These are phyloP conservation scores for Epichloe gansuensis DNA, from an alignment of 2,329 filamentous ascomycete genomes.

Conservation along the genomic window DNA sequence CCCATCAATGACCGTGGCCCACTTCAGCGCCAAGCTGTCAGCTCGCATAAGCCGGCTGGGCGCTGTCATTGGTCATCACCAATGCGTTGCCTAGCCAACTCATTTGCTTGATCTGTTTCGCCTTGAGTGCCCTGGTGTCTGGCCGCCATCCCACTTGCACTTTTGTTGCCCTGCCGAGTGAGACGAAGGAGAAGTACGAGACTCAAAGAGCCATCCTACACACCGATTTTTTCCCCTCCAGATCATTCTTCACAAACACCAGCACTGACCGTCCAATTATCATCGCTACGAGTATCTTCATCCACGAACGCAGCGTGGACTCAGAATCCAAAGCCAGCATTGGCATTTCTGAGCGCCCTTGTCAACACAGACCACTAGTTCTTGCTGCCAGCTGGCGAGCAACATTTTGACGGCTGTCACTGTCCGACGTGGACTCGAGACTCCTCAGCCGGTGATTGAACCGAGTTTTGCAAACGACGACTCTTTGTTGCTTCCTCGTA, in stretches of 20 bases:
- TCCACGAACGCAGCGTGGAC: not conserved
- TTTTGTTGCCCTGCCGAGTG: conserved; percentile 7
- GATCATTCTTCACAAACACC: not conserved
- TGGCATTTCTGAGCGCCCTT: not conserved
- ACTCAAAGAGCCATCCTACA: not conserved
- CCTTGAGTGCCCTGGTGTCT: conserved; percentile 4
- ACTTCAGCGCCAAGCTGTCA: not conserved
- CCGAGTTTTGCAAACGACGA: conserved; percentile 1
- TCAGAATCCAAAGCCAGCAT: not conserved
- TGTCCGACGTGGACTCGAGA: conserved; percentile 2
- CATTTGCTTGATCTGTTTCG: conserved; percentile 16
- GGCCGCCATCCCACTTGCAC: conserved; percentile 8
- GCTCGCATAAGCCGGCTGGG: not conserved
- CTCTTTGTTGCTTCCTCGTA: not conserved
- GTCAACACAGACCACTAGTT: conserved; percentile 1
- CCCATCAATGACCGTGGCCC: not conserved
- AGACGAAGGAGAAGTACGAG: conserved; percentile 2
- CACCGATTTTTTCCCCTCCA: not conserved
- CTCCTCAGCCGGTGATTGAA: not conserved
- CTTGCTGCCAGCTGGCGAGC: conserved; percentile 1
- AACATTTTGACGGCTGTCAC: not conserved
- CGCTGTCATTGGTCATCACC: not conserved
- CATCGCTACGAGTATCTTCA: conserved; percentile 1
- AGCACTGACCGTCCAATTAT: not conserved
- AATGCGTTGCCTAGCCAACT: conserved; percentile 23